phyloP scores from a whole-genome alignment of 2,329 filamentous ascomycete genomes.

The Pyrenophora teres region DNA sequence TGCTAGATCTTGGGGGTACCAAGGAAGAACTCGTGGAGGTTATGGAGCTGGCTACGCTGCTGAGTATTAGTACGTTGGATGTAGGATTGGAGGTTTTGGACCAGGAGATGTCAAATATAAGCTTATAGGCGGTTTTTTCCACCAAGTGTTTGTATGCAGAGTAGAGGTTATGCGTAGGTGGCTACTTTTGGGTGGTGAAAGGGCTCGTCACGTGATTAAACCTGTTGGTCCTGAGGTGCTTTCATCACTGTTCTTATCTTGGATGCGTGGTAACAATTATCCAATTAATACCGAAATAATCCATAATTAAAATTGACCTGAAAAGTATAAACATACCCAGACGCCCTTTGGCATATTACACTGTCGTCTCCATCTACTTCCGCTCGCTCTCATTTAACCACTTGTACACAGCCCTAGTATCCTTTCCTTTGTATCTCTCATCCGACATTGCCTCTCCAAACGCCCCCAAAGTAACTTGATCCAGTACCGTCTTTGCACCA shows the following conservation, averaged over 20 bases:
- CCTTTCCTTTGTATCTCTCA: slow-evolving; percentile 38
- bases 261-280: no score
- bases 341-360: no score
- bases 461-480: slow-evolving; percentile 37
- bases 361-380: slow-evolving; percentile 6
- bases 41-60: slow-evolving; percentile 50
- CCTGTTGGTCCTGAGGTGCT: no score
- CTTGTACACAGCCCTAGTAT: slow-evolving; percentile 41
- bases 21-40: slow-evolving; percentile 57
- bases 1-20: slow-evolving; percentile 52
- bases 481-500: slow-evolving; percentile 39
- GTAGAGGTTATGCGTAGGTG: no score
- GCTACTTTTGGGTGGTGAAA: no score
- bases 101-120: slow-evolving; percentile 18
- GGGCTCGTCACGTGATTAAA: no score
- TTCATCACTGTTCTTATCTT: no score
- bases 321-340: no score
- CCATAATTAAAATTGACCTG: no score
- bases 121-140: no score
- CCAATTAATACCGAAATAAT: no score
- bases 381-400: slow-evolving; percentile 41
- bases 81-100: slow-evolving; percentile 32
- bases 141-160: no score
- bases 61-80: slow-evolving; percentile 41
- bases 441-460: slow-evolving; percentile 37